Evolutionary conservation across 169 alveolate genomes (phyloP).

Genomic region (Plasmodium reichenowi): DNA sequence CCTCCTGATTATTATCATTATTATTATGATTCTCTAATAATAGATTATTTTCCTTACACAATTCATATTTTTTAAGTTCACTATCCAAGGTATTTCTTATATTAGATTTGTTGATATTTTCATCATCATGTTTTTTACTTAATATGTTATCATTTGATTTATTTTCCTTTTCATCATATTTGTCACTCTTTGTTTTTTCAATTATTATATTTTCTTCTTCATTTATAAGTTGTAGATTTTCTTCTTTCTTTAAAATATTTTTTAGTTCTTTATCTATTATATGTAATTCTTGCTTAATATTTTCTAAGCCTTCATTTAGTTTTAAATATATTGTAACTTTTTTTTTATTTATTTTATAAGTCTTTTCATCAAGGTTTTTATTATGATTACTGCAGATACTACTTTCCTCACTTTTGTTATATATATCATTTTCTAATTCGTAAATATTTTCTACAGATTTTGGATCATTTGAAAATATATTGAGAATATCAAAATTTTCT

Average conservation of each 20-base stretch:
- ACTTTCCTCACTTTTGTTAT: constrained; percentile 6
- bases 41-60: too few species aligned
- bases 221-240: neutral
- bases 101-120: too few species aligned
- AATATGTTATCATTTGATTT: neutral
- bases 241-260: constrained; percentile 36
- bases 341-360: constrained; percentile 12
- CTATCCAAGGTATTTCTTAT: too few species aligned
- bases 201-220: neutral
- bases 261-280: constrained; percentile 38
- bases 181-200: neutral
- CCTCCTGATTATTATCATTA: too few species aligned
- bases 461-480: neutral
- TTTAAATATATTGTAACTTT: constrained; percentile 32
- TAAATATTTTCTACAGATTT: neutral
- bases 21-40: too few species aligned
- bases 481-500: neutral
- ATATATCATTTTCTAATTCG: constrained; percentile 2
- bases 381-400: neutral
- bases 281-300: constrained; percentile 36
- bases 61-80: too few species aligned
- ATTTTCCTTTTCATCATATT: neutral
- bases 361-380: neutral
- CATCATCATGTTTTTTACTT: neutral
- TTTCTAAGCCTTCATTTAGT: constrained; percentile 45